Percentiles rank a stretch among this genome's conserved stretches.
Evolutionary conservation across 768 basidiomycete species (phyloP).

Genomic region (Solioccasus polychromus): DNA sequence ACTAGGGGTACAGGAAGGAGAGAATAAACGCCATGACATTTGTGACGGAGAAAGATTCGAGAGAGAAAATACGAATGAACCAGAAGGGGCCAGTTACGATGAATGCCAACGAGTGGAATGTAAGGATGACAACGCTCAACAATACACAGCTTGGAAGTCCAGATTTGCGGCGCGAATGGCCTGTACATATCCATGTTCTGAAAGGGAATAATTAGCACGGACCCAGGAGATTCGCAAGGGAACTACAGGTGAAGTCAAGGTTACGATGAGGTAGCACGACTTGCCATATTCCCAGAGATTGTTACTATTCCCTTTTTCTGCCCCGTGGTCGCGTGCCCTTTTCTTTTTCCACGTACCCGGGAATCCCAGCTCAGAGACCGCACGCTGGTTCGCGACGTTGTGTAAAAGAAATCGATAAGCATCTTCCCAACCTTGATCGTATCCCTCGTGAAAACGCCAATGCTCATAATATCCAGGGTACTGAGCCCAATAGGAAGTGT

Average conservation of each 20-base stretch:
- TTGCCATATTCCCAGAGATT: conserved; percentile 68
- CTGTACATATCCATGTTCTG: conserved; percentile 65
- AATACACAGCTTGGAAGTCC: conserved; percentile 36
- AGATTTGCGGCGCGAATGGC: conserved; percentile 43
- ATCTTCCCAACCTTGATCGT: conserved; percentile 69
- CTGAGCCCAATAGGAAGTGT: conserved; percentile 42
- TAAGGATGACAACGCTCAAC: conserved; percentile 17
- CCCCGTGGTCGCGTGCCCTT: conserved; percentile 44
- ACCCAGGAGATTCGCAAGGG: background rate
- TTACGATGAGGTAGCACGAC: conserved; percentile 5
- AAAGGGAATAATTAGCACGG: background rate
- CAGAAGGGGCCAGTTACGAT: no score
- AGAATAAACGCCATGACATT: no score
- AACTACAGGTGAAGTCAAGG: background rate
- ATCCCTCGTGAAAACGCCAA: conserved; percentile 65
- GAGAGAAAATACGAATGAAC: no score
- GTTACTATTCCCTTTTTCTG: conserved; percentile 35
- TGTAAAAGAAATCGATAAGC: conserved; percentile 52
- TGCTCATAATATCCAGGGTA: conserved; percentile 62
- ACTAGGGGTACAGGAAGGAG: no score
- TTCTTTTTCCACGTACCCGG: conserved; percentile 54
- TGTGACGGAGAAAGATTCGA: no score
- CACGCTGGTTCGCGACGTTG: conserved; percentile 12
- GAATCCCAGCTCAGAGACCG: conserved; percentile 62
- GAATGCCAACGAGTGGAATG: background rate